Evolutionary conservation across 2,329 filamentous ascomycete genomes (phyloP).

Genomic region (Penicillium thymicola): DNA sequence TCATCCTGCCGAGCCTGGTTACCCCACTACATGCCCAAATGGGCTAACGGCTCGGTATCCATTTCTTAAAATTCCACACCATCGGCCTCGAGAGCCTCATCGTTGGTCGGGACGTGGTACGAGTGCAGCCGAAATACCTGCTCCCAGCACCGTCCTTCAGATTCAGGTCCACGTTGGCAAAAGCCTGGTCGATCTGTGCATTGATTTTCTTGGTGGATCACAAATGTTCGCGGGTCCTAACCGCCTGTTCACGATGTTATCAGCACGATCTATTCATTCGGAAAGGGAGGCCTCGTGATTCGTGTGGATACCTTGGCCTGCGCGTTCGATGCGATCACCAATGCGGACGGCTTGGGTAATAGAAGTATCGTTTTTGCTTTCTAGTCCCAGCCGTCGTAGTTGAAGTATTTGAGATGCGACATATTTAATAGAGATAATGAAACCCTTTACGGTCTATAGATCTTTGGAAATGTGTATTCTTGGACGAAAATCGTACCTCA

Average conservation of each 20-base stretch:
- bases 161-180: conserved; percentile 54
- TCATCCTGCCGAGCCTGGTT: conserved; percentile 44
- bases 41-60: conserved; percentile 53
- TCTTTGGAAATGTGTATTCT: neutral
- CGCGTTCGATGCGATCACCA: conserved; percentile 47
- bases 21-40: conserved; percentile 57
- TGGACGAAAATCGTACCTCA: neutral
- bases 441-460: neutral
- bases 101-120: conserved; percentile 46
- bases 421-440: conserved; percentile 22
- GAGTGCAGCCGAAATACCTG: conserved; percentile 52
- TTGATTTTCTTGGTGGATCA: conserved; percentile 37
- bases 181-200: conserved; percentile 52
- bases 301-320: conserved; percentile 23
- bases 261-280: neutral
- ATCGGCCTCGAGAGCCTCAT: conserved; percentile 42
- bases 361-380: conserved; percentile 30
- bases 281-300: neutral
- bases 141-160: conserved; percentile 48
- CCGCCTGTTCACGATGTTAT: conserved; percentile 27
- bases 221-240: conserved; percentile 29
- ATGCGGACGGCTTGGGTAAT: conserved; percentile 51
- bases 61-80: conserved; percentile 49
- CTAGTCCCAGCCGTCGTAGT: conserved; percentile 41
- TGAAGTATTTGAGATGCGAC: conserved; percentile 39